Evolutionary conservation across 2,329 filamentous ascomycete species (phyloP).

Genomic region (Penicillium expansum): DNA sequence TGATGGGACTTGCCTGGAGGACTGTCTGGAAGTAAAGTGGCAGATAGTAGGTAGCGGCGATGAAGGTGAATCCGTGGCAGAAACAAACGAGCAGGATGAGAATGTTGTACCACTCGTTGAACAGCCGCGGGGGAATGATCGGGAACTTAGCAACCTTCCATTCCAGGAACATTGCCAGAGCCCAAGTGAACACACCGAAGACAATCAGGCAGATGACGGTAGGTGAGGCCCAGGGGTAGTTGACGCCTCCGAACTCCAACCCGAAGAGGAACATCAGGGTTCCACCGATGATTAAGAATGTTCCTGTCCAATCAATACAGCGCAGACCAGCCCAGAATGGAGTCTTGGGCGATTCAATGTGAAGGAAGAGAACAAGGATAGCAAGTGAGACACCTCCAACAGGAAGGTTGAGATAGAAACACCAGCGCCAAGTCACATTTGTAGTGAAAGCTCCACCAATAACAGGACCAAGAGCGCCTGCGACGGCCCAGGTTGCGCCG

Average conservation of each 20-base stretch:
- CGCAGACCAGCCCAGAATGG: constrained; percentile 57
- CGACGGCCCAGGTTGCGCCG: constrained; percentile 61
- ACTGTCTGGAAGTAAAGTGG: constrained; percentile 83
- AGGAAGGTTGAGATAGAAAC: constrained; percentile 61
- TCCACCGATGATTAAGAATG: constrained; percentile 65
- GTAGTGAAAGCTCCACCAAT: constrained; percentile 62
- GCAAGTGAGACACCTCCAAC: constrained; percentile 59
- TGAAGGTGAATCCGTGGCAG: constrained; percentile 73
- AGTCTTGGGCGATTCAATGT: constrained; percentile 61
- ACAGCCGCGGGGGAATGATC: constrained; percentile 71
- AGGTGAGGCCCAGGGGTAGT: constrained; percentile 70
- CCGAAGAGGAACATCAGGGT: constrained; percentile 85
- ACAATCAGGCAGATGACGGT: constrained; percentile 74
- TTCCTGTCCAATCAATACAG: constrained; percentile 64
- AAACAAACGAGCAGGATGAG: constrained; percentile 66
- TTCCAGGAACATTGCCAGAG: constrained; percentile 70
- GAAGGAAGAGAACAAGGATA: constrained; percentile 59
- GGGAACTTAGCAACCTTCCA: constrained; percentile 71
- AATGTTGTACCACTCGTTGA: constrained; percentile 63
- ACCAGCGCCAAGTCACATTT: constrained; percentile 60
- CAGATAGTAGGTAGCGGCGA: constrained; percentile 74
- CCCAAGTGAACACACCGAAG: constrained; percentile 64
- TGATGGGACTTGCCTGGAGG: constrained; percentile 64
- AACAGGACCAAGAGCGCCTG: constrained; percentile 58
- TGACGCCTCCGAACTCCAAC: constrained; percentile 77